These are phyloP conservation scores for Suhomyces bolitotheri DNA, from an alignment of 1,139 yeast genomes.

Conservation along the genomic window DNA sequence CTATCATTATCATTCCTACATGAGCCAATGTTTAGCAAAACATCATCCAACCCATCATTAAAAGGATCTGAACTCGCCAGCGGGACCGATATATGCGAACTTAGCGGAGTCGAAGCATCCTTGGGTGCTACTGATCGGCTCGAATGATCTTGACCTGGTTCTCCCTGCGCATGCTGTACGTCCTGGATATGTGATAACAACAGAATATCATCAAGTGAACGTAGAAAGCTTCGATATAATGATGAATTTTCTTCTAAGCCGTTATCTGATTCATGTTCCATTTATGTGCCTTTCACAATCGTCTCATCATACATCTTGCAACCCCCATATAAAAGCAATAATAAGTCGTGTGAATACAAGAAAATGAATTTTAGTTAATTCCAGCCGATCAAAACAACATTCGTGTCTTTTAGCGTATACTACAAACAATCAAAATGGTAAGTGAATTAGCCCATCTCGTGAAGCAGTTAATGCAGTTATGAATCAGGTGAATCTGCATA, in stretches of 20 bases:
- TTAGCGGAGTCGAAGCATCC: constrained; percentile 12
- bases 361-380: not conserved
- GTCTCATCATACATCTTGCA: no score
- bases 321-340: no score
- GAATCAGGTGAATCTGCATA: no score
- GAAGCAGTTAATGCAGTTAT: no score
- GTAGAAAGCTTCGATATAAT: constrained; percentile 22
- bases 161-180: constrained; percentile 26
- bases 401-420: constrained; percentile 3
- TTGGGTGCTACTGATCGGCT: constrained; percentile 11
- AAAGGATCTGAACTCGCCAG: constrained; percentile 36
- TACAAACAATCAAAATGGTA: constrained; percentile 9
- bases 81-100: not conserved
- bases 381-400: constrained; percentile 9
- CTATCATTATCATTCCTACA: not conserved
- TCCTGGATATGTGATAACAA: constrained; percentile 39
- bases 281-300: not conserved
- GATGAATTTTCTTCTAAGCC: constrained; percentile 17
- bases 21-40: constrained; percentile 13
- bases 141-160: no score
- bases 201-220: constrained; percentile 43
- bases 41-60: constrained; percentile 41
- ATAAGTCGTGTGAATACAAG: constrained; percentile 5
- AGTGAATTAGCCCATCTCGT: no score
- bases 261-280: not conserved